Conservation (phyloP, 192 early-diverging fungal species). For the Coemansia sp. region DNA sequence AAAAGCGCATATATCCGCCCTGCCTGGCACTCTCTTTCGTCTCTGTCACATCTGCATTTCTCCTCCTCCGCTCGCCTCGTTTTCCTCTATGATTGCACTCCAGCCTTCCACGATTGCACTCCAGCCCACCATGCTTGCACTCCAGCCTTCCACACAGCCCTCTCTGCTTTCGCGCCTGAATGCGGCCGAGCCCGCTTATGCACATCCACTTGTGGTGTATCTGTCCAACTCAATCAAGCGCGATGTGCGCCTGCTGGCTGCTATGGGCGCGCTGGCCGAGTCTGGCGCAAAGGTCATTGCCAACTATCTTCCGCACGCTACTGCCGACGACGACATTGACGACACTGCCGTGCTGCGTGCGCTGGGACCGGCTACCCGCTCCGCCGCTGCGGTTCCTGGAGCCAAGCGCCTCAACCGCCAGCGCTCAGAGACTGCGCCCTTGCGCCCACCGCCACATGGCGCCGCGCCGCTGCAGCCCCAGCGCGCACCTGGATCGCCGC, state of each 20-base stretch:
- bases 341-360: constrained; percentile 25
- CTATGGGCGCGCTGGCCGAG: constrained; percentile 50
- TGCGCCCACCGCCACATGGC: constrained; percentile 21
- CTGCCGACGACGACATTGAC: constrained; percentile 23
- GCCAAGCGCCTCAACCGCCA: constrained; percentile 43
- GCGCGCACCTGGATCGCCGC: constrained; percentile 29
- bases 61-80: constrained; percentile 1
- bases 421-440: constrained; percentile 51
- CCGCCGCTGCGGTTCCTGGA: constrained; percentile 10
- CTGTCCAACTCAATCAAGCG: constrained; percentile 51
- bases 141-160: constrained; percentile 25
- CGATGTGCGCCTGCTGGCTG: constrained; percentile 49
- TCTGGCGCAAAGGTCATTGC: constrained; percentile 30
- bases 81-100: constrained; percentile 1
- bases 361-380: constrained; percentile 10
- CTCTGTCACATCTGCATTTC: background rate
- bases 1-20: constrained; percentile 16
- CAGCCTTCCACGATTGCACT: background rate
- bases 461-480: constrained; percentile 14
- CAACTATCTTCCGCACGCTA: constrained; percentile 45
- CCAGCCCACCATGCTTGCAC: constrained; percentile 21
- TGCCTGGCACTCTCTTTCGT: background rate
- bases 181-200: constrained; percentile 19
- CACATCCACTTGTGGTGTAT: constrained; percentile 37
- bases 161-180: constrained; percentile 29